Evolutionary conservation across 306 rosid genomes (phyloP).

Genomic region (Sicyos edulis): DNA sequence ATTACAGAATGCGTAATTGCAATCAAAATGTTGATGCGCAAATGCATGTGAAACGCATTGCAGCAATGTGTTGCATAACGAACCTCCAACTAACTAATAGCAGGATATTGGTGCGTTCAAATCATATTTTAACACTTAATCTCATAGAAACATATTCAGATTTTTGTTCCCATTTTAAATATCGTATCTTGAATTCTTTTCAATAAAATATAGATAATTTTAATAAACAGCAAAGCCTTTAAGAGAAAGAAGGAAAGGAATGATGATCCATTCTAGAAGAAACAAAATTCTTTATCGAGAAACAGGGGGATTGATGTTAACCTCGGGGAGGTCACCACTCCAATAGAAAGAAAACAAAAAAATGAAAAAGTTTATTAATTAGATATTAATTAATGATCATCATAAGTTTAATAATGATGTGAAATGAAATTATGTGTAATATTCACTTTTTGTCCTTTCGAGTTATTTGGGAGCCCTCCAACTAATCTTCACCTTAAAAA

Average conservation of each 20-base stretch:
- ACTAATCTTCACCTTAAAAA: slow-evolving; percentile 36
- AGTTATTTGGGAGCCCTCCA: slow-evolving; percentile 24
- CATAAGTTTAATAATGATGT: slow-evolving; percentile 17
- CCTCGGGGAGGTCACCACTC: background rate
- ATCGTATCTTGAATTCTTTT: background rate
- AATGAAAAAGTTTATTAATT: background rate
- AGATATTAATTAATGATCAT: slow-evolving; percentile 15
- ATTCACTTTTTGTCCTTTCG: slow-evolving; percentile 23
- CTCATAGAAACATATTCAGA: too few relatives aligned
- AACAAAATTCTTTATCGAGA: background rate
- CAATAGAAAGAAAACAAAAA: too few relatives aligned
- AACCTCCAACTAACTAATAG: too few relatives aligned
- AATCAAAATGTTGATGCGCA: too few relatives aligned
- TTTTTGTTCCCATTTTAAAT: background rate
- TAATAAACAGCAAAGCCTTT: too few relatives aligned
- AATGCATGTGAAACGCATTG: too few relatives aligned
- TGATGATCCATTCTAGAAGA: slow-evolving; percentile 15
- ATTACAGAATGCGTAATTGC: too few relatives aligned
- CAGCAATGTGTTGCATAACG: too few relatives aligned
- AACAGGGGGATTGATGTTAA: slow-evolving; percentile 5
- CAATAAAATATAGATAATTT: background rate
- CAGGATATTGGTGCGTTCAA: too few relatives aligned
- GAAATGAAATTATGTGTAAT: background rate
- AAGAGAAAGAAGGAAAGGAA: background rate
- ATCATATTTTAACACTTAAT: too few relatives aligned